Conservation (phyloP, 2,329 filamentous ascomycete genomes). For the Aspergillaceae sp. region DNA sequence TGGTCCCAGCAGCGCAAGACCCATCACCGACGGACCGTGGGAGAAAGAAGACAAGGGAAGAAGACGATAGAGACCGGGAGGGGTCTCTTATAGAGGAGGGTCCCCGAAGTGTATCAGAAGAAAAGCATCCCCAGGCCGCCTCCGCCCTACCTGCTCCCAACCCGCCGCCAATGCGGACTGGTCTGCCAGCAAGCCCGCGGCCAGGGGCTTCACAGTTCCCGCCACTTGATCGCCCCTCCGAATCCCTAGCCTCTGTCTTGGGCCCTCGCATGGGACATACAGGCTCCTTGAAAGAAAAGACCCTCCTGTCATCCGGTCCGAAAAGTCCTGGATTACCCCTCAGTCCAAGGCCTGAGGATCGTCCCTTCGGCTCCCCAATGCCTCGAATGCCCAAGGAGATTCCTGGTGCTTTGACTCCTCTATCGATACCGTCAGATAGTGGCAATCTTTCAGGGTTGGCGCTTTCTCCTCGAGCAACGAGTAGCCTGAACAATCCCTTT, state of each 20-base stretch:
- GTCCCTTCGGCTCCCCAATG: conserved; percentile 51
- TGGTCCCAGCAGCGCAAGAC: conserved; percentile 57
- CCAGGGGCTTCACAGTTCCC: conserved; percentile 37
- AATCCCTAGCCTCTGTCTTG: conserved; percentile 25
- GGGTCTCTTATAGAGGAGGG: conserved; percentile 59
- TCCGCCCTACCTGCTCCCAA: neutral
- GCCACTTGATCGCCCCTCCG: conserved; percentile 14
- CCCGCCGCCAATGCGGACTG: neutral
- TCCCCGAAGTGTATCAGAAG: conserved; percentile 63
- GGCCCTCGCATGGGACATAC: conserved; percentile 17
- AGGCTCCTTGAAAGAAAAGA: conserved; percentile 28
- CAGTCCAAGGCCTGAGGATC: conserved; percentile 53
- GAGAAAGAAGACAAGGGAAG: conserved; percentile 73
- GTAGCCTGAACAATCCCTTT: conserved; percentile 59
- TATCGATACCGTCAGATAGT: conserved; percentile 59
- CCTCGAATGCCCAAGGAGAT: conserved; percentile 48
- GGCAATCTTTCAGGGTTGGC: conserved; percentile 43
- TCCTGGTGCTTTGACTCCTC: conserved; percentile 46
- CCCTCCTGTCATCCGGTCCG: conserved; percentile 39
- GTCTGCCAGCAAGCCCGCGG: conserved; percentile 37
- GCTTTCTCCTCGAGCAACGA: conserved; percentile 63
- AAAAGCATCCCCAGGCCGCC: conserved; percentile 46
- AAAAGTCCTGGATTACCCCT: conserved; percentile 57
- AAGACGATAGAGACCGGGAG: conserved; percentile 74
- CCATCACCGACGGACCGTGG: conserved; percentile 55